A percentile compares a stretch with the other conserved stretches of the same genome.
These are phyloP conservation scores for Xerocomus brunneocitrinus DNA, from an alignment of 768 basidiomycete species.

Conservation along the genomic window DNA sequence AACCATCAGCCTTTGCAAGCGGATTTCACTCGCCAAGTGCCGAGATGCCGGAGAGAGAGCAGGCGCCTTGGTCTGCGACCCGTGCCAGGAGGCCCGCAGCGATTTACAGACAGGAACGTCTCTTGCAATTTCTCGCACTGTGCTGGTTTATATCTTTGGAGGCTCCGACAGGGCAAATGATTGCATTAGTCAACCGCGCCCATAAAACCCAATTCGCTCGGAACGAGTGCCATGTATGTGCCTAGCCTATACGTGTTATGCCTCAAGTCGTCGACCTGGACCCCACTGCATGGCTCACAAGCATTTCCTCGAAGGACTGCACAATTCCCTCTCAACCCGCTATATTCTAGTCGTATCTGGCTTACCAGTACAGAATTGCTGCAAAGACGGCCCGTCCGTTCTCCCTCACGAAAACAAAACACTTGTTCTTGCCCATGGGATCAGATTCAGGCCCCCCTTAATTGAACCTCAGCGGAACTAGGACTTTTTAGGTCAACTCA, in stretches of 20 bases:
- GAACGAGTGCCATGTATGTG: no score
- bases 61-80: no score
- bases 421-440: background rate
- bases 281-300: no score
- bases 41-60: no score
- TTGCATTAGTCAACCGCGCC: background rate
- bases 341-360: background rate
- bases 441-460: background rate
- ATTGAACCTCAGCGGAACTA: background rate
- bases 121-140: background rate
- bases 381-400: background rate
- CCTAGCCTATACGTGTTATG: no score
- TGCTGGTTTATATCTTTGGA: no score
- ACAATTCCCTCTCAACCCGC: background rate
- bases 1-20: no score
- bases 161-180: no score
- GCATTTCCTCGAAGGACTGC: background rate
- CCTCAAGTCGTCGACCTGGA: no score
- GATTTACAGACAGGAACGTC: no score
- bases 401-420: background rate
- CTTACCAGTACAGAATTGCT: background rate
- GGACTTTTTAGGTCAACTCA: slow-evolving; percentile 9
- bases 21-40: no score
- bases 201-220: background rate
- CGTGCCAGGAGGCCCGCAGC: no score